Conservation (phyloP, 1,284 basidiomycete genomes). For the Butyriboletus appendiculatus region DNA sequence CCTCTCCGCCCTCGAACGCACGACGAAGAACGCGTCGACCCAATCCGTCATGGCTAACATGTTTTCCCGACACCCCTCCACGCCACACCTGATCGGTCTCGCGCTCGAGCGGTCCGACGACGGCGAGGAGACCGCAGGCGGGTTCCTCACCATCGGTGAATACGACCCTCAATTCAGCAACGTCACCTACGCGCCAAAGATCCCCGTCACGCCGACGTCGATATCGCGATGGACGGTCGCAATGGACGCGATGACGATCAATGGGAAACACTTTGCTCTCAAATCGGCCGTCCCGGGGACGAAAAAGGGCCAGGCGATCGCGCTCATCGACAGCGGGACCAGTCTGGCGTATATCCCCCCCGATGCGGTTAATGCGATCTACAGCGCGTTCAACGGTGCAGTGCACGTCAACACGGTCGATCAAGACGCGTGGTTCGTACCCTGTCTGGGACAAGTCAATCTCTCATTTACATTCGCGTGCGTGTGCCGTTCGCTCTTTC, state of each 20-base stretch:
- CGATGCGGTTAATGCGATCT: slow-evolving; percentile 40
- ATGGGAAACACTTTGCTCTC: slow-evolving; percentile 29
- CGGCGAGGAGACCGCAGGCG: slow-evolving; percentile 39
- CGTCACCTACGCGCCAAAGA: slow-evolving; percentile 35
- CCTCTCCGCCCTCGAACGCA: slow-evolving; percentile 25
- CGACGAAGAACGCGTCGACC: slow-evolving; percentile 11
- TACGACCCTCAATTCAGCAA: slow-evolving; percentile 38
- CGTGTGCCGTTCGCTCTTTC: slow-evolving; percentile 4
- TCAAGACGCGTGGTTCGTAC: slow-evolving; percentile 41
- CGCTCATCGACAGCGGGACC: slow-evolving; percentile 47
- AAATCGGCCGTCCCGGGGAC: slow-evolving; percentile 30
- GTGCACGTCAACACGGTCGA: slow-evolving; percentile 29
- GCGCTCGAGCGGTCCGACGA: slow-evolving; percentile 43
- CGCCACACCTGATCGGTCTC: slow-evolving; percentile 43
- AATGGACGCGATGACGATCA: slow-evolving; percentile 39
- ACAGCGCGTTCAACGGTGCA: slow-evolving; percentile 39
- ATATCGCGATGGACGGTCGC: slow-evolving; percentile 43
- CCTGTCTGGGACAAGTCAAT: slow-evolving; percentile 43
- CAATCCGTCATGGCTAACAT: slow-evolving; percentile 38
- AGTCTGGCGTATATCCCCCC: slow-evolving; percentile 37
- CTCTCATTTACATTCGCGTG: slow-evolving; percentile 45
- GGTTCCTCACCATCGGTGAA: slow-evolving; percentile 46
- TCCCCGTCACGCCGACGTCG: slow-evolving; percentile 37
- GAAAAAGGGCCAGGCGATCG: slow-evolving; percentile 35
- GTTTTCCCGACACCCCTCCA: slow-evolving; percentile 39